Base-by-base conservation (phyloP, 176 grass and related monocot species). In the Dactylis glomerata region DNA sequence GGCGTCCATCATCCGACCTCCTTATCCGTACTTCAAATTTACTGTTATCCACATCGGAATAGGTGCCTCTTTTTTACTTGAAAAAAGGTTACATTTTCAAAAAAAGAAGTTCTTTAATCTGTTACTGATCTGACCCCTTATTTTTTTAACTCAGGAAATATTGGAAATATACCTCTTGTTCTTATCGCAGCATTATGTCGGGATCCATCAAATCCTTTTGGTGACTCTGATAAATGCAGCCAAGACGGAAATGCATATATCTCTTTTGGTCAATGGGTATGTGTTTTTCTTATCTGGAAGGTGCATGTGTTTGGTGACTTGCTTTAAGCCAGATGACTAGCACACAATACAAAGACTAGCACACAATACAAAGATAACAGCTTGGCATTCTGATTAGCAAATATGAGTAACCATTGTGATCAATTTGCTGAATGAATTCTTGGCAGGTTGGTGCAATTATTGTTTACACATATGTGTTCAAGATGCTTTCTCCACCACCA, bases 181-280 rank as follows among this genome's bases (percentile, higher is more conserved):
- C 83, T 99, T 58, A 96, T 99, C 73, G 97, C 93, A 49, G 93
- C 96, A 30, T 73, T 99, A 94, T 99, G 96, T 77, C 87, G 90
- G 65, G 96, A 99, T 68, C 61, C 82, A 79, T 91, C 96, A 55
- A 99, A 99, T 89, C 96, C 96, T 46, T 99, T 99, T 91, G 96
- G 96, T 12, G 91, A 99, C 81, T 83, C 93, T 58, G 84, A 92
- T 31, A 99, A 94, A 79, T 99, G 96, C 84, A 99, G 89, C 27
- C 86, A 96, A 84, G 91, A 99, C 87, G 96, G 96, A 83, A 99
- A 99, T 86, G 96, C 96, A 8, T 99, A 99, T 75, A 92, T 99
- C 73, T 96, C 96, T 55, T 99, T 96, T 91, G 96, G 96, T 77
- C 96, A 99, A 90, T 99, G 96, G 96, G 96, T 99, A 94, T 65